Percentiles rank a stretch among this genome's conserved stretches.
phyloP scores from a whole-genome alignment of 2,329 filamentous ascomycete genomes.

The Ophiostoma fasciatum region DNA sequence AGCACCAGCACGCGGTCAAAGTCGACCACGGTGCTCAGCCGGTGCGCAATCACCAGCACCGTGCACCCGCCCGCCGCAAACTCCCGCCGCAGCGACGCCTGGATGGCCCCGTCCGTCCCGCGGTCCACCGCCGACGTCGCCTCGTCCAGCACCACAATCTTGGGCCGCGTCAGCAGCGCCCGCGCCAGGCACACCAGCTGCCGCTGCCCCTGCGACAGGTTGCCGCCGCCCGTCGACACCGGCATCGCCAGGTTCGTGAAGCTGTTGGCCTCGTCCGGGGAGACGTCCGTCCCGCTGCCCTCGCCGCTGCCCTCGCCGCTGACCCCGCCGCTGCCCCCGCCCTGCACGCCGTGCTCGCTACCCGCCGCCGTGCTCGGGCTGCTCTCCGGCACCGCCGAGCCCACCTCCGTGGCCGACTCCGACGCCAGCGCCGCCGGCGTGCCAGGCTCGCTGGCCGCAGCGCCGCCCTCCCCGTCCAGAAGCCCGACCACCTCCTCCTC shows the following conservation, averaged over 20 bases:
- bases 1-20: conserved; percentile 36
- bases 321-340: too few species aligned
- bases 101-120: conserved; percentile 41
- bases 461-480: conserved; percentile 8
- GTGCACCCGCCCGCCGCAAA: conserved; percentile 37
- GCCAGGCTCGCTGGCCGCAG: conserved; percentile 9
- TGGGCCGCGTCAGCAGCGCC: conserved; percentile 25
- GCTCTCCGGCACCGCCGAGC: conserved; percentile 2
- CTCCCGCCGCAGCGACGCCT: conserved; percentile 34
- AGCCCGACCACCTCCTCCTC: conserved; percentile 7
- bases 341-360: too few species aligned
- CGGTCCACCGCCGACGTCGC: conserved; percentile 37
- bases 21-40: conserved; percentile 31
- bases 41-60: conserved; percentile 28
- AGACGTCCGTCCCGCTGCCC: too few species aligned
- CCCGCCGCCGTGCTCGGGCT: conserved; percentile 5
- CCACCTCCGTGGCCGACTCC: conserved; percentile 8
- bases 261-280: conserved; percentile 12
- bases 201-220: conserved; percentile 30
- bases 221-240: conserved; percentile 19
- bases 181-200: conserved; percentile 34
- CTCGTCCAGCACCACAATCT: conserved; percentile 28
- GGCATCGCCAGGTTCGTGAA: conserved; percentile 20
- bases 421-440: conserved; percentile 4
- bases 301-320: neutral